A percentile compares a stretch with the other conserved stretches of the same genome.
phyloP scores from a whole-genome alignment of 78 protist species.

The Acrasis kona region DNA sequence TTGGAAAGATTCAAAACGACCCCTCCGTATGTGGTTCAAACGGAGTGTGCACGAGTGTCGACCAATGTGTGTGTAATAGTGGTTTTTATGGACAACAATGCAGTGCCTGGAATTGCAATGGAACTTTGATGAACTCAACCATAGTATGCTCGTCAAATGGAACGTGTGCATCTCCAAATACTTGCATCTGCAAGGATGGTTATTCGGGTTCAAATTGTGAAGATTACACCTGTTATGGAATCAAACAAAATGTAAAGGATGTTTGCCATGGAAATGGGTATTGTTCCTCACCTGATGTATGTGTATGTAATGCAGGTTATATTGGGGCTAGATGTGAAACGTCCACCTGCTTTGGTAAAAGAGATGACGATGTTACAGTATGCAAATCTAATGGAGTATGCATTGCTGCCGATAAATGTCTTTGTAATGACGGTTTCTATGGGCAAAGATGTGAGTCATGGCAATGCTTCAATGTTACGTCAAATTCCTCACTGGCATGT shows the following conservation, averaged over 20 bases:
- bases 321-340: not conserved
- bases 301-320: not conserved
- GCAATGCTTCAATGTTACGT: too few species aligned
- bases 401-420: not conserved
- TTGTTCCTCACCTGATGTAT: not conserved
- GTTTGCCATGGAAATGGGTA: not conserved
- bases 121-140: not conserved
- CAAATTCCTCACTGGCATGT: too few species aligned
- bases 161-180: not conserved
- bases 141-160: not conserved
- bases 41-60: not conserved
- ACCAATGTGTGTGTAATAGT: not conserved
- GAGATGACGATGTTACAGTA: not conserved
- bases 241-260: not conserved
- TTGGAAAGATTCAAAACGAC: not conserved
- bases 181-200: not conserved
- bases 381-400: not conserved
- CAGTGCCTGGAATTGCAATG: not conserved
- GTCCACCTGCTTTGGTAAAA: not conserved
- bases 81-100: not conserved
- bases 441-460: too few species aligned
- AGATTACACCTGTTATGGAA: not conserved
- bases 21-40: not conserved
- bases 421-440: not conserved
- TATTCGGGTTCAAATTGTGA: not conserved